These are phyloP conservation scores for Cucumis hystrix DNA, from an alignment of 306 rosid genomes.

Conservation along the genomic window DNA sequence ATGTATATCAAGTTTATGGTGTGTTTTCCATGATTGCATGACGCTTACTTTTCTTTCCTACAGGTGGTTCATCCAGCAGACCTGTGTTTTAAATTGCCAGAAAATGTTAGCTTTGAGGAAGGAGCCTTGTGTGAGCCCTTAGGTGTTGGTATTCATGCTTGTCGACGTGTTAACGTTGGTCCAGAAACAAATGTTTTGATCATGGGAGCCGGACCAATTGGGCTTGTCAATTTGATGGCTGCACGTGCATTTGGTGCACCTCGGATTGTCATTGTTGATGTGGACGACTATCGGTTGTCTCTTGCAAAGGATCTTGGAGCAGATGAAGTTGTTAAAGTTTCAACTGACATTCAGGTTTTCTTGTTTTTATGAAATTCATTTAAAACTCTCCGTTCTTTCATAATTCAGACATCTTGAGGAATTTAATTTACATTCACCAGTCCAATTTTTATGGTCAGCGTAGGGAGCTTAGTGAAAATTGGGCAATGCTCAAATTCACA, in stretches of 20 bases:
- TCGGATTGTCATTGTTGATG: constrained; percentile 50
- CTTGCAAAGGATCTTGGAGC: constrained; percentile 80
- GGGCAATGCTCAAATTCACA: not conserved
- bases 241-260: constrained; percentile 86
- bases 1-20: not conserved
- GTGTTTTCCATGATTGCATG: too few species aligned
- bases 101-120: constrained; percentile 79
- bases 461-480: not conserved
- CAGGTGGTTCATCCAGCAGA: constrained; percentile 91
- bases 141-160: constrained; percentile 91
- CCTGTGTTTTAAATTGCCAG: constrained; percentile 75
- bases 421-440: not conserved
- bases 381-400: not conserved
- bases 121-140: constrained; percentile 93
- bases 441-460: not conserved
- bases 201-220: constrained; percentile 94
- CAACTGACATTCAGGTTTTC: constrained; percentile 47
- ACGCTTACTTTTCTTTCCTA: not conserved
- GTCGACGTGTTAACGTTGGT: constrained; percentile 69
- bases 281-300: constrained; percentile 64
- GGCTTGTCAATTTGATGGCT: constrained; percentile 77
- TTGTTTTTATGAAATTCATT: not conserved
- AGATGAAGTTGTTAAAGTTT: constrained; percentile 48
- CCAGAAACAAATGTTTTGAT: constrained; percentile 77
- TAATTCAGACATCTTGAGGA: not conserved